Evolutionary conservation across 768 basidiomycete genomes (phyloP).

Genomic region (Termitomyces sp.): DNA sequence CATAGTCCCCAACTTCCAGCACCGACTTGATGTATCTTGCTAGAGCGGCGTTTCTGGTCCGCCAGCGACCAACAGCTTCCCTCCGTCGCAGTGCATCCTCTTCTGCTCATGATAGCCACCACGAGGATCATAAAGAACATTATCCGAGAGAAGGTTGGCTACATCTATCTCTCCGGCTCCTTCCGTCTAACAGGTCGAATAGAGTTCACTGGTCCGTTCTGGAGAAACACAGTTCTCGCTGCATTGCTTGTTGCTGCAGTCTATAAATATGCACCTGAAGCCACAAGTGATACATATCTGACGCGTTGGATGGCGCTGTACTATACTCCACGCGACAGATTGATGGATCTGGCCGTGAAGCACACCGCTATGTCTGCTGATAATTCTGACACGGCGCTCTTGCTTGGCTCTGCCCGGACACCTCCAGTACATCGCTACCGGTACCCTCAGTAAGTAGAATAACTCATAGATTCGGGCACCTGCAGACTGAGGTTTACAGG

Average conservation of each 20-base stretch:
- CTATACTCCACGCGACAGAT: conserved; percentile 44
- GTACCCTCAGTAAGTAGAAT: conserved; percentile 62
- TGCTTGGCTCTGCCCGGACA: conserved; percentile 38
- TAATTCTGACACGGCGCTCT: conserved; percentile 33
- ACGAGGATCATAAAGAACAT: conserved; percentile 34
- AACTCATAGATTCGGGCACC: neutral
- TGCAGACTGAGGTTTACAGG: conserved; percentile 26
- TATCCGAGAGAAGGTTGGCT: conserved; percentile 59
- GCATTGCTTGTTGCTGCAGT: conserved; percentile 44
- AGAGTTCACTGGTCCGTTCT: conserved; percentile 65
- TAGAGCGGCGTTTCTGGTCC: conserved; percentile 30
- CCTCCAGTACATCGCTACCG: conserved; percentile 56
- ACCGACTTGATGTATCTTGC: conserved; percentile 35
- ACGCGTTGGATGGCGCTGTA: conserved; percentile 64
- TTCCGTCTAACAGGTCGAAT: neutral
- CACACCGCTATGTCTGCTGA: conserved; percentile 45
- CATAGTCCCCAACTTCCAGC: no score
- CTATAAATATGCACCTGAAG: conserved; percentile 66
- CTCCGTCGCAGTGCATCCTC: conserved; percentile 38
- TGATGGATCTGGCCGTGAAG: conserved; percentile 50
- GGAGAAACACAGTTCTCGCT: conserved; percentile 56
- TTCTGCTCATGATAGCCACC: conserved; percentile 37
- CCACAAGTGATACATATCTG: conserved; percentile 54
- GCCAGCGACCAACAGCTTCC: conserved; percentile 25
- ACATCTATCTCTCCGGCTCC: neutral